A percentile compares a stretch with the other conserved stretches of the same genome.
Evolutionary conservation across 352 stramenopile genomes (phyloP).

Genomic region (Achlya hypogyna): DNA sequence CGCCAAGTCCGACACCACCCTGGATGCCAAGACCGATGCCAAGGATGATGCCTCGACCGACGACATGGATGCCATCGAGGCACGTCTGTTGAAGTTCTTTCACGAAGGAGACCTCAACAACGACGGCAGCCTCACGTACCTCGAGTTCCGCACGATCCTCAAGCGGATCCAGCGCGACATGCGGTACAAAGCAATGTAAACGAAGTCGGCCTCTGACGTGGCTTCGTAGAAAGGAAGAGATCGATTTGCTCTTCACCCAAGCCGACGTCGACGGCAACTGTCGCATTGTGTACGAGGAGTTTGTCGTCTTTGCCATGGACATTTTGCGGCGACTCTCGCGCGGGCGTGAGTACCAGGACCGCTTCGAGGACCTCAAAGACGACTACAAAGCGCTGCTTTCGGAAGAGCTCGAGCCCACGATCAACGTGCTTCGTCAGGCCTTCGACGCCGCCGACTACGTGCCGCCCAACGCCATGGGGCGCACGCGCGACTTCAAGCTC

Average conservation of each 20-base stretch:
- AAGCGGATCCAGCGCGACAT: not conserved
- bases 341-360: not conserved
- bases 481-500: not conserved
- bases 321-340: not conserved
- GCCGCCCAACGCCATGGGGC: constrained; percentile 10
- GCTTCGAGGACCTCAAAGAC: constrained; percentile 13
- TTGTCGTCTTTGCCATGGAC: constrained; percentile 9
- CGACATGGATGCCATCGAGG: constrained; percentile 1
- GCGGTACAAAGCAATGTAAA: not conserved
- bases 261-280: constrained; percentile 14
- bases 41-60: not conserved
- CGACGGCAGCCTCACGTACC: constrained; percentile 10
- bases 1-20: too few relatives aligned
- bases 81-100: constrained; percentile 3
- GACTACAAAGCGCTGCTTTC: constrained; percentile 14
- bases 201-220: not conserved
- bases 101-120: not conserved
- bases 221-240: constrained; percentile 10
- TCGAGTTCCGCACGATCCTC: constrained; percentile 12
- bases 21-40: not conserved
- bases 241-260: constrained; percentile 18
- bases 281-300: constrained; percentile 13
- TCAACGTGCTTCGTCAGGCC: constrained; percentile 6
- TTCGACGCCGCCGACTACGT: constrained; percentile 16
- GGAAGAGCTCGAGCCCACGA: not conserved